Percentiles rank a stretch among this genome's conserved stretches.
phyloP scores from a whole-genome alignment of 176 grass and related monocot genomes.

The Oryza glaberrima region DNA sequence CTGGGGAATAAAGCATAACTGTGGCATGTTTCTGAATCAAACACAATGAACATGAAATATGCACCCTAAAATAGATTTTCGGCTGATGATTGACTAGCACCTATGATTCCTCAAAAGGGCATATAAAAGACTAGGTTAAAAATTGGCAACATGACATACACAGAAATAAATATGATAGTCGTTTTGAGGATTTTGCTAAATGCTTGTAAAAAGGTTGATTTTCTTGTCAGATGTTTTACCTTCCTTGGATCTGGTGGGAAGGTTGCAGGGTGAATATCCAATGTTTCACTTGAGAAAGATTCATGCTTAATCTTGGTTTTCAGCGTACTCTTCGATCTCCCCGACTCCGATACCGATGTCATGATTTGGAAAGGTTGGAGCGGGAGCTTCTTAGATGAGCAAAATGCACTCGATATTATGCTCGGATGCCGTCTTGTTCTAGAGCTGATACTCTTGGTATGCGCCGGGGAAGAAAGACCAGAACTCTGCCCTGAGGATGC shows the following conservation, averaged over 20 bases:
- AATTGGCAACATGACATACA: neutral
- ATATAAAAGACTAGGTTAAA: neutral
- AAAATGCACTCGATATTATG: slow-evolving; percentile 92
- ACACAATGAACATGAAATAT: neutral
- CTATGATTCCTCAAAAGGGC: neutral
- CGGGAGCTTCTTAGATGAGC: slow-evolving; percentile 91
- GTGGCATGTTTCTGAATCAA: slow-evolving; percentile 13
- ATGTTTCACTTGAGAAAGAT: slow-evolving; percentile 49
- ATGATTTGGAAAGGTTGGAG: slow-evolving; percentile 83
- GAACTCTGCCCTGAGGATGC: slow-evolving; percentile 83
- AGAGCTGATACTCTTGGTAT: slow-evolving; percentile 53
- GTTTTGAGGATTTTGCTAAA: neutral
- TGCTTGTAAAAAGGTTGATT: neutral
- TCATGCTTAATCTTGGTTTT: slow-evolving; percentile 70
- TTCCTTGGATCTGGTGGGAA: slow-evolving; percentile 51
- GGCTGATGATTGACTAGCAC: neutral
- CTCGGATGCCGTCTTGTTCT: slow-evolving; percentile 64
- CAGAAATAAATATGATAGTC: neutral
- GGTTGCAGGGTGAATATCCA: slow-evolving; percentile 42
- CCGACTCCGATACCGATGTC: slow-evolving; percentile 57
- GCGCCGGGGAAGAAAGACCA: slow-evolving; percentile 75
- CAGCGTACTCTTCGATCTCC: slow-evolving; percentile 49
- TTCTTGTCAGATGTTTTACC: slow-evolving; percentile 36
- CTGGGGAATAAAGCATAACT: neutral
- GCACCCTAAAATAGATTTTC: neutral